Conservation (phyloP, 1,284 basidiomycete species). For the Cystobasidium sp. region DNA sequence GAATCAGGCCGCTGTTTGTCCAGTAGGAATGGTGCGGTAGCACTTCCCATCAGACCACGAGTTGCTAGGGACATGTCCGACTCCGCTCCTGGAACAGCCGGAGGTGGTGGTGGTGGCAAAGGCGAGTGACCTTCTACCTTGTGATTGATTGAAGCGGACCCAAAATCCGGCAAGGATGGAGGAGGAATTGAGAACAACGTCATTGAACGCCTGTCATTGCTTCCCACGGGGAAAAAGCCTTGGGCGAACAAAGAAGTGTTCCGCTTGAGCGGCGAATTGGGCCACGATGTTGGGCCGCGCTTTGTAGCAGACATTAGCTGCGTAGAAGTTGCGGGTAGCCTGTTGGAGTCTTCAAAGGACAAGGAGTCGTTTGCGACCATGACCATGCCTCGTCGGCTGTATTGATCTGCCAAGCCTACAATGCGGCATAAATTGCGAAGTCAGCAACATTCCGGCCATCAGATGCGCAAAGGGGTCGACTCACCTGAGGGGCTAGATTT, state of each 20-base stretch:
- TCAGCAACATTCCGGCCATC: background rate
- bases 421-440: background rate
- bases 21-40: slow-evolving; percentile 4
- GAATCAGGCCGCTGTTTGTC: slow-evolving; percentile 26
- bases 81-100: background rate
- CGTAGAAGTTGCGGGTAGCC: background rate
- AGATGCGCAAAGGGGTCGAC: background rate
- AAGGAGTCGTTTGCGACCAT: background rate
- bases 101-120: background rate
- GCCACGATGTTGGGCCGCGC: slow-evolving; percentile 30
- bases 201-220: too few species aligned
- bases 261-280: slow-evolving; percentile 31
- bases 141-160: background rate
- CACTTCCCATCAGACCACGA: background rate
- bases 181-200: background rate
- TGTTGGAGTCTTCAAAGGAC: background rate
- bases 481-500: slow-evolving; percentile 28
- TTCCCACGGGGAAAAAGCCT: background rate
- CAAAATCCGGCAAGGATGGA: background rate
- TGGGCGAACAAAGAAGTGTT: slow-evolving; percentile 13
- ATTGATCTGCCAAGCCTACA: slow-evolving; percentile 6
- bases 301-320: slow-evolving; percentile 11
- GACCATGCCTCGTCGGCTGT: background rate
- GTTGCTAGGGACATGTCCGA: background rate
- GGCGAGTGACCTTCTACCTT: background rate